phyloP scores from a whole-genome alignment of 2,329 filamentous ascomycete species.

The Colletotrichum coccodes region DNA sequence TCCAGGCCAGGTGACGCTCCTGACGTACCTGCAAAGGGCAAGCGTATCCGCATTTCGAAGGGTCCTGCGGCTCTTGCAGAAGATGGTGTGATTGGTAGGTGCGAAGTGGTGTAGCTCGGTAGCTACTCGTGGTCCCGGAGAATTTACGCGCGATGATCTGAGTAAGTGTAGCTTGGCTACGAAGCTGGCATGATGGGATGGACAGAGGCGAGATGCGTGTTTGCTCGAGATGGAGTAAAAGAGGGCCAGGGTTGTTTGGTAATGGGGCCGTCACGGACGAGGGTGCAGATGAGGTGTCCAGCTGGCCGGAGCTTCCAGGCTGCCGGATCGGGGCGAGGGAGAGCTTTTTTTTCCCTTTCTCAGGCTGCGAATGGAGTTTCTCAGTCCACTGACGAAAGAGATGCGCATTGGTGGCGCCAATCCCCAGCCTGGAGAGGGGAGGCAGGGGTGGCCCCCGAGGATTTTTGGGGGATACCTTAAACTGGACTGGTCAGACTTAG shows the following conservation, averaged over 20 bases:
- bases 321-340: conserved; percentile 16
- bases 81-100: conserved; percentile 15
- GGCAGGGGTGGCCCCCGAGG: conserved; percentile 28
- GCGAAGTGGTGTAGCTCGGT: conserved; percentile 3
- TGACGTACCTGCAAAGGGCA: conserved; percentile 84
- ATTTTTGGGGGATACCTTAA: conserved; percentile 21
- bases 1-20: conserved; percentile 9
- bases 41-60: conserved; percentile 80
- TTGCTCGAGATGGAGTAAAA: conserved; percentile 1
- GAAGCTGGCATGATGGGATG: not conserved
- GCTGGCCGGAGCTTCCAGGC: conserved; percentile 30
- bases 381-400: conserved; percentile 28
- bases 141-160: not conserved
- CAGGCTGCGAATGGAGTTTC: conserved; percentile 22
- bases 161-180: not conserved
- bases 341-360: conserved; percentile 10
- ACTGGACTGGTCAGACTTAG: conserved; percentile 8
- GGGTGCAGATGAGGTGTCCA: conserved; percentile 20
- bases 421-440: conserved; percentile 9
- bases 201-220: not conserved
- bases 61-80: conserved; percentile 25
- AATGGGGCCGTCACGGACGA: conserved; percentile 32
- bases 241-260: conserved; percentile 8
- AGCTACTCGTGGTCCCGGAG: not conserved
- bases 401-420: conserved; percentile 6